A percentile compares a stretch with the other conserved stretches of the same genome.
phyloP scores from a whole-genome alignment of 2,329 filamentous ascomycete genomes.

The Phaeomoniella chlamydospora region DNA sequence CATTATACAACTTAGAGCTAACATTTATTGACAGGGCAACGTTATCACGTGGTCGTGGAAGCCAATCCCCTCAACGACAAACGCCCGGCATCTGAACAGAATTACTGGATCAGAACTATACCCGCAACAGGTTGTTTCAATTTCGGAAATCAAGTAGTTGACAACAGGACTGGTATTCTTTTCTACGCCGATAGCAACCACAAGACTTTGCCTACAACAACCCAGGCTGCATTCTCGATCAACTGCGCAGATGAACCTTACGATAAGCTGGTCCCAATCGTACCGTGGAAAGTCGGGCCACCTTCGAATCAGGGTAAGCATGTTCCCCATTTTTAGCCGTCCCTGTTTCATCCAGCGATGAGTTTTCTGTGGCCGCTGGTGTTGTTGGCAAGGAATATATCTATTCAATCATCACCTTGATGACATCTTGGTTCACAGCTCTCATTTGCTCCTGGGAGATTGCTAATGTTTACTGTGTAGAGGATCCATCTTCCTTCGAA shows the following conservation, averaged over 20 bases:
- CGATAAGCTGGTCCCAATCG: constrained; percentile 2
- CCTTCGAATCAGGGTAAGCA: neutral
- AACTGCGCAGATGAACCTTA: constrained; percentile 11
- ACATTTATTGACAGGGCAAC: constrained; percentile 10
- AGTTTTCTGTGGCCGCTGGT: too few relatives aligned
- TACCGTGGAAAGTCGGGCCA: constrained; percentile 5
- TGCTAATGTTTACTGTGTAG: too few relatives aligned
- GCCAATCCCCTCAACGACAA: constrained; percentile 7
- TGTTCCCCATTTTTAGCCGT: too few relatives aligned
- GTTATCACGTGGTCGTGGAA: constrained; percentile 15
- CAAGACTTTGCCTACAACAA: neutral
- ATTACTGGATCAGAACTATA: constrained; percentile 1
- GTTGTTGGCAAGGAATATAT: too few relatives aligned
- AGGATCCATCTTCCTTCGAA: neutral
- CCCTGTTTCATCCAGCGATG: too few relatives aligned
- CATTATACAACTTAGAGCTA: too few relatives aligned
- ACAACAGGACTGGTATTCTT: neutral
- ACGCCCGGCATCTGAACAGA: neutral
- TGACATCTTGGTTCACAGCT: too few relatives aligned
- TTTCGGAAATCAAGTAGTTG: neutral
- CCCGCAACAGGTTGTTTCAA: neutral
- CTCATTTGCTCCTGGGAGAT: too few relatives aligned
- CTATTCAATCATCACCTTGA: too few relatives aligned
- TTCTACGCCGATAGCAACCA: neutral
- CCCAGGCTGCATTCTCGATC: neutral